Evolutionary conservation across 129 eudicot genomes (phyloP).

Genomic region (Oenanthe sinensis): DNA sequence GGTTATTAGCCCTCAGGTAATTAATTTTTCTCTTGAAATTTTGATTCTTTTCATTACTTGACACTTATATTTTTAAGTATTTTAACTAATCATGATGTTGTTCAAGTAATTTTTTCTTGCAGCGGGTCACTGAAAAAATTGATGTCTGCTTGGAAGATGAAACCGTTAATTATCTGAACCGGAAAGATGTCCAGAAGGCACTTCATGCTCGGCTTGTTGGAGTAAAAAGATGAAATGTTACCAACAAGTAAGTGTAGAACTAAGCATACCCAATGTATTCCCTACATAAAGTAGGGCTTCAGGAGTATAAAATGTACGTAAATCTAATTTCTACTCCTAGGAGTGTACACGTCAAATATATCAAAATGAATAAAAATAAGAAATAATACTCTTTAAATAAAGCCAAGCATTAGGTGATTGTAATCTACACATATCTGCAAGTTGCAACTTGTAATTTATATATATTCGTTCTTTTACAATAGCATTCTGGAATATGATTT

Average conservation of each 20-base stretch:
- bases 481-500: slow-evolving; percentile 64
- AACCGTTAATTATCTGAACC: slow-evolving; percentile 49
- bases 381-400: neutral
- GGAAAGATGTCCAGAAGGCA: slow-evolving; percentile 57
- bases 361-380: neutral
- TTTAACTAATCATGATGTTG: neutral
- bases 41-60: neutral
- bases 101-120: slow-evolving; percentile 11
- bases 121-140: slow-evolving; percentile 44
- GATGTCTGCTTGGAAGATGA: slow-evolving; percentile 69
- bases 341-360: neutral
- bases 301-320: neutral
- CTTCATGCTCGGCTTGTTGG: slow-evolving; percentile 67
- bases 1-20: slow-evolving; percentile 44
- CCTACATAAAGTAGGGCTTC: neutral
- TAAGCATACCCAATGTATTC: neutral
- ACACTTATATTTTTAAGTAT: neutral
- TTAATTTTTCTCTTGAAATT: neutral
- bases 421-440: neutral
- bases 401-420: neutral
- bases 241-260: slow-evolving; percentile 57
- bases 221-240: slow-evolving; percentile 46
- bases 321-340: neutral
- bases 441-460: neutral
- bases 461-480: neutral